Evolutionary conservation across 495 filamentous ascomycete species (phyloP), one percentile per base, ranked within the genome.

Genomic region (Glarea lozoyensis): DNA sequence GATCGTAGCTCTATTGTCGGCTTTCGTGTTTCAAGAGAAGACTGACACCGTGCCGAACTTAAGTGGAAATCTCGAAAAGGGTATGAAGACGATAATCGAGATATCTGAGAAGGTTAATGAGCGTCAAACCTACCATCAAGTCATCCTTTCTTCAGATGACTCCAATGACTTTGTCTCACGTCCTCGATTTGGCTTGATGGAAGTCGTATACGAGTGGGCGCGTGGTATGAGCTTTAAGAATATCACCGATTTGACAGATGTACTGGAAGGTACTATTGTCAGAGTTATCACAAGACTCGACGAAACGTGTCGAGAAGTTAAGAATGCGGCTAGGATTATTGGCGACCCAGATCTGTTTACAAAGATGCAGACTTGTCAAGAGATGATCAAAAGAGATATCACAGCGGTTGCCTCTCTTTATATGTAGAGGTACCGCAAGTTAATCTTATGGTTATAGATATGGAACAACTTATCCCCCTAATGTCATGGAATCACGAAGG

Each of bases 21-120:
- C 85, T 2, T 98, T 98, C 58, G 93, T 98, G n/a, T 98, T 97
- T 68, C 86, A 96, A 58, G 92, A 98, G 51, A 96, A 95, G 67
- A 95, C 93, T 0, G 84, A 92, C 12, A 74, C 74, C 13, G 73
- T 75, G 0, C 92, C 92, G 1, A 89, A 74, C n/a, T 67, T 98
- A 43, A 95, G 88, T 0, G 73, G 82, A 2, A 81, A 75, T 35
- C 72, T 98, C 11, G 84, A 96, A 53, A 79, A 77, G 31, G 93
- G 93, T 21, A 84, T 81, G 60, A 79, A 84, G 35, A 86, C 79
- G 6, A 96, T 98, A 52, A 76, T 95, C 41, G 73, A 75, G 24
- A 86, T 98, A 40, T 83, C 87, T 7, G 87, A 94, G 58, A 88
- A 84, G 54, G 87, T 98, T 34, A 95, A 95, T 58, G 70, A 76